Base-by-base conservation (phyloP, 2,329 filamentous ascomycete species). In the Parastagonospora avenae region DNA sequence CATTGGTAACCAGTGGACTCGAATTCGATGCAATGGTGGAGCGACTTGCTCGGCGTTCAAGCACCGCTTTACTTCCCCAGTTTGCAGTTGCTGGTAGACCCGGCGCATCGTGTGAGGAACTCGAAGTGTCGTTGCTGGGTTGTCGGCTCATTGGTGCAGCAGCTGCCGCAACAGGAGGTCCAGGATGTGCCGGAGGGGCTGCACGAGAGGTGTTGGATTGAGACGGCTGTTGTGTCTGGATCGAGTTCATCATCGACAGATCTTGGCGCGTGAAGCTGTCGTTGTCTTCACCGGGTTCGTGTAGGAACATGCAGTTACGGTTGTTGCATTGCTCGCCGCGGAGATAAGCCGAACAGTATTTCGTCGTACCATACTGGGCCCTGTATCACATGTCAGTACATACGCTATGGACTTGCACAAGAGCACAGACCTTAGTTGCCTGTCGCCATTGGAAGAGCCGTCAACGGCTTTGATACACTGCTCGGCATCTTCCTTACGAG, bases 321-420 rank as follows among this genome's bases (percentile, higher is more conserved):
- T 99, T 99, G 49, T 90, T 92, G 75, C 94, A 99, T 60, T 88
- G 89, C 74, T 99, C 94, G 61, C 95, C 92, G 50, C 95, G 89
- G 14, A 99, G 81, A 80, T 95, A 99, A 4, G 94, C 93, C 0
- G 94, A 99, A 74, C 94, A 99, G 74, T 99, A 99, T 73, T 99
- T 99, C 4, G 94, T 99, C 0, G 94, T 99, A 19, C 94, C 94
- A 59, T 87, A 88, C 70, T 88, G 86, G 10, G 86, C 86, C 62
- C 86, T 84, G 50, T 38, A 46, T 27, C 14, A 36, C 2, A 28
- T 12, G 48, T 70, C 8, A 72, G 64, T 50, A 50, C 57, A 50
- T 43, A 51, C 40, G 42, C 40, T 29, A 28, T 37, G 40, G 42
- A 24, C 38, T 39, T 30, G 24, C 10, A 12, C 5, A 10, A 6